Evolutionary conservation across 768 basidiomycete genomes (phyloP), one percentile per base, ranked within the genome.

Genomic region (Tricholoma bakamatsutake): DNA sequence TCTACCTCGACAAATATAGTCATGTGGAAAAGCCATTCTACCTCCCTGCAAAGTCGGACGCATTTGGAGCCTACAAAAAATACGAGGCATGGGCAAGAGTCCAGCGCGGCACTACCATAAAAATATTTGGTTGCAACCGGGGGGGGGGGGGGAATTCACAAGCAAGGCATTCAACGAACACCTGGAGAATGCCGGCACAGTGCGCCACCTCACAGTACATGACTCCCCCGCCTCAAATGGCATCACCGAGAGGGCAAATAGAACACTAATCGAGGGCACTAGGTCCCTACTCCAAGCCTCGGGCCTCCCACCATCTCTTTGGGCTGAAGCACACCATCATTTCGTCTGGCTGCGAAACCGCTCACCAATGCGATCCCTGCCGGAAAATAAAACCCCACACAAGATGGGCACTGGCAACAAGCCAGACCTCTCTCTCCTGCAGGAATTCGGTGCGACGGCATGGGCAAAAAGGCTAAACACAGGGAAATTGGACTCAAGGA

Each of bases 1-100:
- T 24, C 5, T 50, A 21, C n/a, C 11, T 21, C n/a, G 30, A 59
- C 66, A 18, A 53, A 61, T 15, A 56, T 57, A 30, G 52, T 17
- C 0, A 40, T 10, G 10, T 62, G 59, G 48, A 39, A 11, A 18
- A 37, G n/a, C 4, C n/a, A 13, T 39, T 40, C 15, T 47, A 18
- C 45, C 17, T 55, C 21, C 30, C 18, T 12, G 28, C 12, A 12
- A 55, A 55, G 35, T 13, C 8, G 8, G 27, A 50, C 30, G 42
- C 49, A 39, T 17, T 49, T 4, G 11, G 6, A 6, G 3, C 28
- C 27, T 47, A 24, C 54, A 39, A 48, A 50, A 30, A 50, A 15
- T 50, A 34, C 27, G 1, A 35, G 4, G 48, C 35, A 15, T 55
- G 48, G 46, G 37, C 21, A 1, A 34, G 4, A 2, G 37, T 24